Evolutionary conservation across 805 yeast genomes (phyloP), one percentile per base, ranked within the genome.

Genomic region (Saccharomyces paradoxus): DNA sequence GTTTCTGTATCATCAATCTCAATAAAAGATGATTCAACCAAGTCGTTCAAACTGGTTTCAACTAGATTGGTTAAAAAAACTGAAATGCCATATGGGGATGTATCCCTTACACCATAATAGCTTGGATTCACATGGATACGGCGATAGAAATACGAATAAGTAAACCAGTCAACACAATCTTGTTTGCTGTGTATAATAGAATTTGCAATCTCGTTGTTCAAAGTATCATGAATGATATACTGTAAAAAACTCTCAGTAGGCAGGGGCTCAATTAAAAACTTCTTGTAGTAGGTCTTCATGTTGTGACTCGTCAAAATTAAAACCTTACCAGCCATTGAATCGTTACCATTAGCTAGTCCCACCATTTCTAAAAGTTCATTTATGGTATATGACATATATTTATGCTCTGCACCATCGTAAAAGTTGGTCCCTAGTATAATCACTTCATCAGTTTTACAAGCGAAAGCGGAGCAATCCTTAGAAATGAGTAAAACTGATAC

Each of bases 121-220:
- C 94, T 82, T 3, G 99, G 97, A 67, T 94, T 94, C 37, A 80
- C 77, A 54, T 82, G 86, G 22, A 94, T 67, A 51, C 98, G 76
- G 58, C 95, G 76, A 70, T 89, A 94, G 63, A 91, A 87, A 61
- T 83, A 87, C 0, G 96, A 79, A 66, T 80, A 88, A 0, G 97
- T 87, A 32, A 94, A 64, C 95, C 96, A 89, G 63, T 92, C 97
- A 56, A 94, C 81, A 62, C 96, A 88, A 60, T 87, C 94, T 62
- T 91, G 97, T 64, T 87, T 82, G 7, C 80, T 75, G 49, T 74
- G 77, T 55, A 92, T 78, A 13, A 83, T 74, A 2, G 81, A 74
- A 6, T 83, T 79, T 41, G 87, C 80, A n/a, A 90, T 83, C 61
- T 89, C 98, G 48, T 81, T 79, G 46, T 87, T 68, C 37, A 92